Evolutionary conservation across 441 rosid genomes (phyloP), one percentile per base, ranked within the genome.

Genomic region (Euphorbia neoarborescens): DNA sequence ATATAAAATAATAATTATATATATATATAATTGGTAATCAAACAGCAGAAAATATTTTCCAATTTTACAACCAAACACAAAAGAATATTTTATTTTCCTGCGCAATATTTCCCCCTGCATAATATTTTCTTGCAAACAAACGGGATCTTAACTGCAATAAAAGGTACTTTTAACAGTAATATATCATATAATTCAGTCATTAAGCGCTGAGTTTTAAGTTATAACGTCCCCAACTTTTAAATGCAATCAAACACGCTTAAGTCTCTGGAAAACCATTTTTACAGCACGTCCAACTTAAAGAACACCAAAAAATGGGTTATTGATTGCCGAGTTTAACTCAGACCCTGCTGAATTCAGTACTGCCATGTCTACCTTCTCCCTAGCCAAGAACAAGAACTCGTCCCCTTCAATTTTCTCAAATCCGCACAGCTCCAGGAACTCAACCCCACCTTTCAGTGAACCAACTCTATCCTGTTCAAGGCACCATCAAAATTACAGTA

Each of bases 271-370:
- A 15, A 12, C 28, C 61, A 40, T 58, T 58, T 69, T 24, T 44
- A 28, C 56, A 69, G 42, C 14, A 32, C 40, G 42, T 61, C 38
- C 13, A 60, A 46, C 68, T 82, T 76, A 92, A 71, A 94, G 93
- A 66, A 94, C 86, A 68, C 98, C 98, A 6, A 92, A 92, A 78
- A 89, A 94, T 61, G 98, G 99, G 75, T 94, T 94, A 69, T 85
- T 94, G 35, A 94, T 88, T 11, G 98, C 99, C 58, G 98, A 94
- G 80, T 82, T 89, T 46, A 94, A 89, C 83, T 90, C 99, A 2
- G 97, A 77, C 71, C 97, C 97, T 35, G 96, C 99, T 40, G 90
- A 80, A 76, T 90, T 89, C 77, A 94, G 77, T 65, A 92, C 81
- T 12, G 84, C 82, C 81, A 81, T 62, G 73, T 94, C 93, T 20